Evolutionary conservation across 306 rosid genomes (phyloP).

Genomic region (Trifolium fragiferum): DNA sequence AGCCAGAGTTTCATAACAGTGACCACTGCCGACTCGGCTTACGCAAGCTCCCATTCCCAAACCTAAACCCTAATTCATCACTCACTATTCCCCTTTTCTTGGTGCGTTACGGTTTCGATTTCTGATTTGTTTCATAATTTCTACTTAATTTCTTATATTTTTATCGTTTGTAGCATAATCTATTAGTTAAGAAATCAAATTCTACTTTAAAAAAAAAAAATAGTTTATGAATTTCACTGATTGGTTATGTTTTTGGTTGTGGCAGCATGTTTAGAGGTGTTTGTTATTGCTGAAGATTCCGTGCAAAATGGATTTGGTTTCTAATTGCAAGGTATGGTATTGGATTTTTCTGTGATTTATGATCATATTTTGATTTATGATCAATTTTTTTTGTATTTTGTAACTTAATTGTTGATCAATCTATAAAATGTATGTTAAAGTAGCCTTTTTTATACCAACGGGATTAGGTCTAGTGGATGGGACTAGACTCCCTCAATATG

Average conservation of each 20-base stretch:
- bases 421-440: background rate
- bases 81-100: background rate
- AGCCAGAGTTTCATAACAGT: constrained; percentile 39
- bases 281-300: constrained; percentile 51
- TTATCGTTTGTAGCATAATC: background rate
- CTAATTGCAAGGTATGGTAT: constrained; percentile 74
- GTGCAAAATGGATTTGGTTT: constrained; percentile 70
- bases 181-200: background rate
- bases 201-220: no score
- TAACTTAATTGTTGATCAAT: background rate
- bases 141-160: constrained; percentile 13
- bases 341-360: background rate
- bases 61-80: constrained; percentile 49
- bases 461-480: background rate
- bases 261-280: constrained; percentile 42
- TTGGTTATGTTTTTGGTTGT: constrained; percentile 34
- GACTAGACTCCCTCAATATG: no score
- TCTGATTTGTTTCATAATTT: background rate
- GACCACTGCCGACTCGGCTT: constrained; percentile 44
- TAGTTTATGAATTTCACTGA: constrained; percentile 15
- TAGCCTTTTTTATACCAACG: background rate
- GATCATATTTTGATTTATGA: background rate
- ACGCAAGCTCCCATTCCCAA: constrained; percentile 26
- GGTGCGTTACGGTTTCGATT: background rate
- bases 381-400: background rate